These are phyloP conservation scores for Coemansia sp. DNA, from an alignment of 371 early-diverging fungal species.

Conservation along the genomic window DNA sequence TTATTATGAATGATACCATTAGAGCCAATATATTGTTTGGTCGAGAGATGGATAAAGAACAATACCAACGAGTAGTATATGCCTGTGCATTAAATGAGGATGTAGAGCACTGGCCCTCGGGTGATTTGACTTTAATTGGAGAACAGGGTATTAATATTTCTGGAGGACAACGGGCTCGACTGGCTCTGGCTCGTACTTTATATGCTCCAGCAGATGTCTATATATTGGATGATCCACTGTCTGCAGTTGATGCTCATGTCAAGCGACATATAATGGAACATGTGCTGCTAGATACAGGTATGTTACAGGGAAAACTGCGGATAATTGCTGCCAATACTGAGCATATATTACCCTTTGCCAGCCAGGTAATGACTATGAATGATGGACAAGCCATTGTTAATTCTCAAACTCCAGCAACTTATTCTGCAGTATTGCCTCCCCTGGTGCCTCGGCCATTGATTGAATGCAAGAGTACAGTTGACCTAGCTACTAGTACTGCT, in stretches of 20 bases:
- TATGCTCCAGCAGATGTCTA: background rate
- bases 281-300: no score
- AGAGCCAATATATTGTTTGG: background rate
- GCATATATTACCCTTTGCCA: no score
- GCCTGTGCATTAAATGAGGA: background rate
- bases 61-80: background rate
- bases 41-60: background rate
- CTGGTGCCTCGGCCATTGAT: background rate
- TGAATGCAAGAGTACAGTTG: background rate
- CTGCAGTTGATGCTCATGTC: background rate
- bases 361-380: background rate
- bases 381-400: background rate
- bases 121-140: background rate
- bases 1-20: background rate
- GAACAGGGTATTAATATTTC: background rate
- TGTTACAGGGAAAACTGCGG: no score
- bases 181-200: background rate
- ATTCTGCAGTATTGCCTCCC: background rate
- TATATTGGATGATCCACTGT: background rate
- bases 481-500: background rate
- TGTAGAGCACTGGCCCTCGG: background rate
- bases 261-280: no score
- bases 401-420: background rate
- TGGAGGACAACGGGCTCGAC: background rate
- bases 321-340: no score